phyloP scores from a whole-genome alignment of 2,329 filamentous ascomycete genomes.

The Drechslera avenae region DNA sequence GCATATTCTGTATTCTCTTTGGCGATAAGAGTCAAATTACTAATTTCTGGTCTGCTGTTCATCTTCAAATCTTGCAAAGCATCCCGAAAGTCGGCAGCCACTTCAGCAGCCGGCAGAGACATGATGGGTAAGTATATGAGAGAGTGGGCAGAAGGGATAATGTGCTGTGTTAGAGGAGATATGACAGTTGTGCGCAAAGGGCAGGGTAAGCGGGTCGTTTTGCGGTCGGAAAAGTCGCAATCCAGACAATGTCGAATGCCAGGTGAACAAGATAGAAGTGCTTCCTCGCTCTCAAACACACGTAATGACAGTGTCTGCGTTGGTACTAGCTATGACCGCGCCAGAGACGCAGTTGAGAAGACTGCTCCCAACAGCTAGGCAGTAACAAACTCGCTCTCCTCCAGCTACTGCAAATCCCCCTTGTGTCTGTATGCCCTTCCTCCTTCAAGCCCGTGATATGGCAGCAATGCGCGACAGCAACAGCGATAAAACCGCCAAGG shows the following conservation, averaged over 20 bases:
- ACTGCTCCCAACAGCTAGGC: conserved; percentile 40
- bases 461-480: conserved; percentile 26
- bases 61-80: conserved; percentile 88
- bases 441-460: conserved; percentile 35
- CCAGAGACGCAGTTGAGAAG: conserved; percentile 37
- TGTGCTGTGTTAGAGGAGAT: conserved; percentile 13
- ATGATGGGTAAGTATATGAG: conserved; percentile 57
- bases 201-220: conserved; percentile 29
- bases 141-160: conserved; percentile 26
- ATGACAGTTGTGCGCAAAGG: conserved; percentile 24
- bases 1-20: conserved; percentile 97
- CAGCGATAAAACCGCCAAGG: conserved; percentile 8
- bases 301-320: conserved; percentile 51
- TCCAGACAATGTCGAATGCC: conserved; percentile 34
- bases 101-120: conserved; percentile 76
- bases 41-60: conserved; percentile 94
- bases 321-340: conserved; percentile 56
- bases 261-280: conserved; percentile 46
- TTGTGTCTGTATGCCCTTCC: conserved; percentile 32
- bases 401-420: conserved; percentile 41
- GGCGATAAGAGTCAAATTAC: conserved; percentile 95
- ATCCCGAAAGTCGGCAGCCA: conserved; percentile 92
- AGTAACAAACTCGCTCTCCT: conserved; percentile 43
- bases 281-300: conserved; percentile 50
- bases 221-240: conserved; percentile 31